Conservation (phyloP, 176 grass and related monocot genomes). For the Musa itinerans region DNA sequence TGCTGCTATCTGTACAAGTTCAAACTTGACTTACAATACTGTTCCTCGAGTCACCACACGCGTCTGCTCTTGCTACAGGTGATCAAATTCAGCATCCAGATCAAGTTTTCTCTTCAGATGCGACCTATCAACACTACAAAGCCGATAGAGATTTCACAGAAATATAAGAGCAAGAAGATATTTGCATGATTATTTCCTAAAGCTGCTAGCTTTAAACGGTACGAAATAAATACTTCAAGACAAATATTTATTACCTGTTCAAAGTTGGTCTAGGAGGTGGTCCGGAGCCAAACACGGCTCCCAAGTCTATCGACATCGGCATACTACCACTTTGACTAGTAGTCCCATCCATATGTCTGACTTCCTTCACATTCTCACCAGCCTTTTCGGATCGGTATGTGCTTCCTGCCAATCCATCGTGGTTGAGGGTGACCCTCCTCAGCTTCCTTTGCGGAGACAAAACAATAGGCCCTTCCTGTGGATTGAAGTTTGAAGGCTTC, state of each 20-base stretch:
- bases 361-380: slow-evolving; percentile 41
- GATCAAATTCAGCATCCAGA: slow-evolving; percentile 84
- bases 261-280: slow-evolving; percentile 63
- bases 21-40: neutral
- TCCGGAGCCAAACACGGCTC: slow-evolving; percentile 67
- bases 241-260: slow-evolving; percentile 46
- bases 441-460: slow-evolving; percentile 78
- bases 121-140: slow-evolving; percentile 79
- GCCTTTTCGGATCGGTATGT: slow-evolving; percentile 32
- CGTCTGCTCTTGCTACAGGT: slow-evolving; percentile 35
- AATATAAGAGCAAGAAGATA: too few relatives aligned
- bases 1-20: neutral
- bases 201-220: neutral
- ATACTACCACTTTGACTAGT: slow-evolving; percentile 57
- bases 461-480: slow-evolving; percentile 58
- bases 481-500: slow-evolving; percentile 49
- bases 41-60: neutral
- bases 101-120: slow-evolving; percentile 86
- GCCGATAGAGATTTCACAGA: neutral
- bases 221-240: neutral
- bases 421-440: slow-evolving; percentile 54
- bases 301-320: slow-evolving; percentile 94
- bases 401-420: slow-evolving; percentile 47
- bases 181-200: too few relatives aligned
- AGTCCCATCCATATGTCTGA: slow-evolving; percentile 38